Base-by-base conservation (phyloP, 129 eudicot genomes). In the Dittrichia graveolens region DNA sequence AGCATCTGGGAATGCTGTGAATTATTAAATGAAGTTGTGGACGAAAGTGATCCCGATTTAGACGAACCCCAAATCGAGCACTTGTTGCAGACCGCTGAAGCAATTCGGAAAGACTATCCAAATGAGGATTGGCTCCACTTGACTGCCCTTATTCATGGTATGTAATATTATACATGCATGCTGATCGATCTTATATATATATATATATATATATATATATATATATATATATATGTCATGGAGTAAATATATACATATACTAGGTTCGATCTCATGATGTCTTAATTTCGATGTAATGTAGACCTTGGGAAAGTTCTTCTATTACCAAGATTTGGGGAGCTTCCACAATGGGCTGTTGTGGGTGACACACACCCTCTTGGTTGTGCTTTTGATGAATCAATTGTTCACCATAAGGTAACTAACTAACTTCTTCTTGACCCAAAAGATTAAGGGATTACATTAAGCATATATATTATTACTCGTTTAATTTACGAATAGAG, bases 261-360 rank as follows among this genome's bases (percentile, higher is more conserved):
- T n/a, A n/a, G n/a, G n/a, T n/a, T n/a, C n/a, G n/a, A n/a, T n/a
- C n/a, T n/a, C n/a, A n/a, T n/a, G n/a, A n/a, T n/a, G n/a, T n/a
- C n/a, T n/a, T n/a, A n/a, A n/a, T n/a, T n/a, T n/a, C n/a, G n/a
- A 42, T 76, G 74, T 46, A 31, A 76, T 69, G 46, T 77, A 92
- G 96, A 89, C 75, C 91, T 92, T 14, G 96, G 97, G 11, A 92
- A 92, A 82, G 94, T 89, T 57, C 85, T 92, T 8, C 76, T 83
- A 50, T 89, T 63, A 52, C 96, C 95, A 55, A 72, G 71, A 56
- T 92, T 89, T 65, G 96, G 98, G 38, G 95, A 54, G 74, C 95
- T 89, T 56, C 96, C 96, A 18, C 98, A 92, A 65, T 92, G 98
- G 98, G 91, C 95, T n/a, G 98, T 92, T 83, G 98, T 89, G 19